These are phyloP conservation scores for Entelexis paramagnoliae DNA, from an alignment of 1,139 yeast species.

Conservation along the genomic window DNA sequence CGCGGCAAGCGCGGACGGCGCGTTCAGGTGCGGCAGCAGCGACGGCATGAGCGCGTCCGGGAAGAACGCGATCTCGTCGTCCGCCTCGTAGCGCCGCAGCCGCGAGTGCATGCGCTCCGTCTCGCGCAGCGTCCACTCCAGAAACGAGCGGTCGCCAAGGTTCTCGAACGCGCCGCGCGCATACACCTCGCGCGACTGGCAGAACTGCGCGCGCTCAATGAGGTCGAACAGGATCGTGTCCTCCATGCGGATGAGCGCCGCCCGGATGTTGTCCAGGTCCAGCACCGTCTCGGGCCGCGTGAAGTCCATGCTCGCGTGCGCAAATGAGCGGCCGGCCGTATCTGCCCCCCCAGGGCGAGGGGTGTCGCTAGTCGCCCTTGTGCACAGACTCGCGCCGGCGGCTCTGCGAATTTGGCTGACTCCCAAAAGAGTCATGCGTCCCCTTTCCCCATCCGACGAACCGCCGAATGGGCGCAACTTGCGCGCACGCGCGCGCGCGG, in stretches of 20 bases:
- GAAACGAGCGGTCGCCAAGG: slow-evolving; percentile 60
- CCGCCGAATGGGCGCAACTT: no score
- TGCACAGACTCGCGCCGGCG: neutral
- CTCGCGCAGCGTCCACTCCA: slow-evolving; percentile 76
- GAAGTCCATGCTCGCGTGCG: slow-evolving; percentile 59
- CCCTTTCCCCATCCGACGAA: neutral
- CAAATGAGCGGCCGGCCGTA: neutral
- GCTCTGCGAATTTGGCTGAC: no score
- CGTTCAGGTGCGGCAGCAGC: slow-evolving; percentile 65
- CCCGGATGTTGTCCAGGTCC: slow-evolving; percentile 69
- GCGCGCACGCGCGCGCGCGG: no score
- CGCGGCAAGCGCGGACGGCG: slow-evolving; percentile 67
- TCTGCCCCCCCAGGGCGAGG: neutral
- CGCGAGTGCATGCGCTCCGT: slow-evolving; percentile 73
- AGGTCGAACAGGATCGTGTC: slow-evolving; percentile 88
- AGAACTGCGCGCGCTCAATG: slow-evolving; percentile 87
- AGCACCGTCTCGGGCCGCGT: slow-evolving; percentile 74
- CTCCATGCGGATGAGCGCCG: slow-evolving; percentile 82
- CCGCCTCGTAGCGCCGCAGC: slow-evolving; percentile 83
- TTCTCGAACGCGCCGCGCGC: slow-evolving; percentile 44
- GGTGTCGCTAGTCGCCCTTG: neutral
- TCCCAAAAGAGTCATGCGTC: neutral
- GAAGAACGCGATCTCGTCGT: slow-evolving; percentile 90
- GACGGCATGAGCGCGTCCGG: slow-evolving; percentile 56
- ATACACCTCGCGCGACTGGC: slow-evolving; percentile 65